Percentiles rank a stretch among this genome's conserved stretches.
phyloP scores from a whole-genome alignment of 2,329 filamentous ascomycete genomes.

The Neurospora crassa region DNA sequence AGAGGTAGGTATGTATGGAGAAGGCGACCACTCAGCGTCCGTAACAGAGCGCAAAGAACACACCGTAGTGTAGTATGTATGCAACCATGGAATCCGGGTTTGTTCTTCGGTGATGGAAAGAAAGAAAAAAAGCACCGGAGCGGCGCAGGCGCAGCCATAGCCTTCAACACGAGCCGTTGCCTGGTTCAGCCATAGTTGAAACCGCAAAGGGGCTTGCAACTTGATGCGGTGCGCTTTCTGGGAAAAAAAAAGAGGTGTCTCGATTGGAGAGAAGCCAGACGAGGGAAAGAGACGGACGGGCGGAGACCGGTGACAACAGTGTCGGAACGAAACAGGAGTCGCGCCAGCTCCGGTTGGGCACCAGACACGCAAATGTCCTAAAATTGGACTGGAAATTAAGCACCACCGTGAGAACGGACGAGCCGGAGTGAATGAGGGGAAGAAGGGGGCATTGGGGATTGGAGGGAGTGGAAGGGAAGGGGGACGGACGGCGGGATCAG shows the following conservation, averaged over 20 bases:
- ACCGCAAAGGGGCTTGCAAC: not conserved
- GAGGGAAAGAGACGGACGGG: not conserved
- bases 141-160: not conserved
- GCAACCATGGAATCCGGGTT: not conserved
- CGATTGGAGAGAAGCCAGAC: not conserved
- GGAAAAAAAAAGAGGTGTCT: not conserved
- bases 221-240: not conserved
- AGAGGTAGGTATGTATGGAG: not conserved
- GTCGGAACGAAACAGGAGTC: not conserved
- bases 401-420: not conserved
- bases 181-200: not conserved
- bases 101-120: not conserved
- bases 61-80: not conserved
- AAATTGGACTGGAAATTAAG: not conserved
- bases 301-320: not conserved
- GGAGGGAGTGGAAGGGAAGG: not conserved
- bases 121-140: not conserved
- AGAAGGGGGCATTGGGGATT: not conserved
- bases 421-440: not conserved
- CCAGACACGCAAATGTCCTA: not conserved
- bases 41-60: not conserved
- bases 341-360: not conserved
- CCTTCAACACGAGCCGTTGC: not conserved
- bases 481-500: not conserved
- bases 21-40: not conserved